These are phyloP conservation scores for Cyclostephanos tholiformis DNA, from an alignment of 108 stramenopile genomes.

Conservation along the genomic window DNA sequence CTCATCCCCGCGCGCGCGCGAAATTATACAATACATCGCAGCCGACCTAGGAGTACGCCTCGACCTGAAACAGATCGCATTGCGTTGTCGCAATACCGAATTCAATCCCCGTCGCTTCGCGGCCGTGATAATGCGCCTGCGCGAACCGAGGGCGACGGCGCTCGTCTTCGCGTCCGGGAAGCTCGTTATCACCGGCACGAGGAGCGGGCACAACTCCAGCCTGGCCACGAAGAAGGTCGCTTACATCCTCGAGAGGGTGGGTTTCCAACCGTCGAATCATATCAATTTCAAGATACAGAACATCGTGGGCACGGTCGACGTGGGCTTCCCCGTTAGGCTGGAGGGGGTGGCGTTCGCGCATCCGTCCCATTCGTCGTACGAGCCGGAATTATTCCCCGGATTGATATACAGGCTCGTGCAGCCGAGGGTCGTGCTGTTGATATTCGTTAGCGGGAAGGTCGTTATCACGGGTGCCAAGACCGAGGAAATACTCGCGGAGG, in stretches of 20 bases:
- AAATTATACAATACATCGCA: conserved; percentile 13
- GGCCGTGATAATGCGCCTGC: conserved; percentile 92
- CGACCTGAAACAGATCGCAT: conserved; percentile 93
- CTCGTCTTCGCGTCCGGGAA: conserved; percentile 95
- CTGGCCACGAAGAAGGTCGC: conserved; percentile 90
- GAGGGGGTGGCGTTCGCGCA: conserved; percentile 96
- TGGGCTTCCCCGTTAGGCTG: conserved; percentile 96
- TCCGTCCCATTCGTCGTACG: conserved; percentile 89
- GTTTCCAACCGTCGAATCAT: conserved; percentile 67
- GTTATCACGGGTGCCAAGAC: conserved; percentile 91
- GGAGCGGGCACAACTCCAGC: conserved; percentile 80
- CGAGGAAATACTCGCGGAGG: conserved; percentile 69
- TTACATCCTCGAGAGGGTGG: conserved; percentile 81
- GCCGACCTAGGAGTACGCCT: conserved; percentile 89
- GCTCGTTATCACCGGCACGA: conserved; percentile 94
- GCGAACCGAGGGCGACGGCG: conserved; percentile 95
- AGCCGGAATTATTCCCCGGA: conserved; percentile 99
- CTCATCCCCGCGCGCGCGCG: background rate
- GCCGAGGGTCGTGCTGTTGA: conserved; percentile 92
- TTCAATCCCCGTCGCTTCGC: conserved; percentile 97
- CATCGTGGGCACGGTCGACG: conserved; percentile 94
- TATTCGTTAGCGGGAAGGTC: conserved; percentile 96
- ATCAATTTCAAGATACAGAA: conserved; percentile 95
- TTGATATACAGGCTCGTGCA: conserved; percentile 93
- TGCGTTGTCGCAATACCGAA: conserved; percentile 96